A percentile compares a stretch with the other conserved stretches of the same genome.
Conservation (phyloP, 75 land plant species). For the Ceratopteris richardii region DNA sequence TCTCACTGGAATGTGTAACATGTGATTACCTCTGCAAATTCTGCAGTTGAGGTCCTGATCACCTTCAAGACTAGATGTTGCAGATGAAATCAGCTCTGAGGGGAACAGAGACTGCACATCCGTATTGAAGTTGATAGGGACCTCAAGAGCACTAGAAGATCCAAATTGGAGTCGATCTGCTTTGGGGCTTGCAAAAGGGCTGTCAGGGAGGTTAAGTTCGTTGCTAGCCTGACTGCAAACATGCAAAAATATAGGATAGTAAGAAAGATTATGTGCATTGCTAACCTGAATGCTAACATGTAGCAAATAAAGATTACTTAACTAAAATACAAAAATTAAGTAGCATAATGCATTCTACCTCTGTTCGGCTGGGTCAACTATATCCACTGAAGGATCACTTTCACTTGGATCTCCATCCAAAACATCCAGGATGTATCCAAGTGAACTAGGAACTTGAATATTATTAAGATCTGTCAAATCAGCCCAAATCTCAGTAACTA, state of each 20-base stretch:
- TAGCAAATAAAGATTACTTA: too few relatives aligned
- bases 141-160: not conserved
- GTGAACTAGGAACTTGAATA: slow-evolving; percentile 26
- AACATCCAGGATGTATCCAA: slow-evolving; percentile 42
- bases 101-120: slow-evolving; percentile 1
- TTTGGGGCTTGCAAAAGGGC: slow-evolving; percentile 50
- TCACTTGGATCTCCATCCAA: slow-evolving; percentile 27
- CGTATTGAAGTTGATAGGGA: not conserved
- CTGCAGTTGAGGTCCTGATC: not conserved
- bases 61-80: not conserved
- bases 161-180: slow-evolving; percentile 9
- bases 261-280: too few relatives aligned
- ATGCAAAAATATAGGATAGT: too few relatives aligned
- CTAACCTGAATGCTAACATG: too few relatives aligned
- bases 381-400: slow-evolving; percentile 11
- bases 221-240: slow-evolving; percentile 12
- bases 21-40: slow-evolving; percentile 2
- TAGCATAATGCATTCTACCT: too few relatives aligned
- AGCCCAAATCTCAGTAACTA: too few relatives aligned
- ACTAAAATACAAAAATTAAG: too few relatives aligned
- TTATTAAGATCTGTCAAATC: slow-evolving; percentile 28
- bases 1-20: too few relatives aligned
- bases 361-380: not conserved
- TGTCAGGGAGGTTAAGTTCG: slow-evolving; percentile 54
- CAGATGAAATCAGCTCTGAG: not conserved